Percentiles rank a stretch among this genome's conserved stretches.
These are phyloP conservation scores for Porodaedalea pini DNA, from an alignment of 1,284 basidiomycete species.

Conservation along the genomic window DNA sequence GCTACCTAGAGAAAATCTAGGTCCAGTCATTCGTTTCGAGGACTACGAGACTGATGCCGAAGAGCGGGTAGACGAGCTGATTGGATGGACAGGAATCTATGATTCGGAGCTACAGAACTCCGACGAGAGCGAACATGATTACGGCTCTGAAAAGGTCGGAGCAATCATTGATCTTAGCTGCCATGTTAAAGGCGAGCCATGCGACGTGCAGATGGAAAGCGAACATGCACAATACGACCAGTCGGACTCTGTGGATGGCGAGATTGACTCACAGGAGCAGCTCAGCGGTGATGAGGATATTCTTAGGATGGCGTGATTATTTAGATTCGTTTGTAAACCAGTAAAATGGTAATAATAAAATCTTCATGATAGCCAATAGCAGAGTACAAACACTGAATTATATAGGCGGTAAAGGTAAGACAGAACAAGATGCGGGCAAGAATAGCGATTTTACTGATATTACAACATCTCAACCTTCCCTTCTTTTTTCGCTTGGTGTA, in stretches of 20 bases:
- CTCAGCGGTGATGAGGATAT: conserved; percentile 29
- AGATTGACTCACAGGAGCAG: conserved; percentile 24
- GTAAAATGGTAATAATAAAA: no score
- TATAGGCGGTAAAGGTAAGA: no score
- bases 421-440: no score
- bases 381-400: no score
- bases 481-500: no score
- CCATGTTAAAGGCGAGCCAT: not conserved
- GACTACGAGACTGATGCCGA: not conserved
- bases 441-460: no score
- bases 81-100: not conserved
- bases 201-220: not conserved
- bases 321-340: no score
- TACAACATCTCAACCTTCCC: no score
- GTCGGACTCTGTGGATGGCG: conserved; percentile 22
- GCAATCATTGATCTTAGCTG: not conserved
- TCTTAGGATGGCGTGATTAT: no score
- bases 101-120: not conserved
- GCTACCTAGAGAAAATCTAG: not conserved
- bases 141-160: not conserved
- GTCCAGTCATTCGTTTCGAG: not conserved
- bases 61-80: not conserved
- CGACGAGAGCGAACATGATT: not conserved
- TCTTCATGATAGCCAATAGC: no score
- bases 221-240: not conserved